Evolutionary conservation across 2,329 filamentous ascomycete species (phyloP).

Genomic region (Fusarium albidum): DNA sequence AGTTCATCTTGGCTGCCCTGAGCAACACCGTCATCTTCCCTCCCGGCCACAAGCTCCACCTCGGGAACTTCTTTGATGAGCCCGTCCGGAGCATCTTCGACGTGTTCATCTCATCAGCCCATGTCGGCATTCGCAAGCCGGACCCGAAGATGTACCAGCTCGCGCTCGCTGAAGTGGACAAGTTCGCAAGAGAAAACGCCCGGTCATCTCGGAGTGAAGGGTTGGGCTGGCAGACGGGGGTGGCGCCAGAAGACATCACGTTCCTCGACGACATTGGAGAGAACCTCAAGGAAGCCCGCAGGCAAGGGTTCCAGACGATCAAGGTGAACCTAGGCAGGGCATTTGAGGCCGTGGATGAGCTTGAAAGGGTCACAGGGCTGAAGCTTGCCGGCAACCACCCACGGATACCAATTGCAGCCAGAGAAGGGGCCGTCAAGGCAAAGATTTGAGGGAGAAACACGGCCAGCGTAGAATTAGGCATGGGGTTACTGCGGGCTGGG

Average conservation of each 20-base stretch:
- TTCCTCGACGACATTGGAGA: constrained; percentile 96
- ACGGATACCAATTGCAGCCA: constrained; percentile 55
- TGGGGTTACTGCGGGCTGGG: too few relatives aligned
- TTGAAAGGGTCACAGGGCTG: constrained; percentile 80
- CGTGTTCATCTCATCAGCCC: constrained; percentile 86
- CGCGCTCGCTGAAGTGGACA: constrained; percentile 72
- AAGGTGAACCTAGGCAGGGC: constrained; percentile 84
- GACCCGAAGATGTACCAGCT: constrained; percentile 82
- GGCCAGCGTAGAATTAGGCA: background rate
- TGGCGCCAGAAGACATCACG: constrained; percentile 74
- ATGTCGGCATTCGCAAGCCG: constrained; percentile 88
- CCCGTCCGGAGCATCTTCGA: constrained; percentile 78
- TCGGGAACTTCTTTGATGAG: constrained; percentile 57
- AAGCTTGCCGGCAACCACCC: constrained; percentile 64
- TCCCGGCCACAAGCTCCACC: constrained; percentile 71
- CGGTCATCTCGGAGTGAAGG: constrained; percentile 46
- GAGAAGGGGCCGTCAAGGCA: constrained; percentile 44
- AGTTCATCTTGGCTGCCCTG: constrained; percentile 80
- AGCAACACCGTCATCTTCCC: constrained; percentile 94
- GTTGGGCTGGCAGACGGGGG: constrained; percentile 56
- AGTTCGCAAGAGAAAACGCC: constrained; percentile 64
- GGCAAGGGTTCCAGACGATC: constrained; percentile 80
- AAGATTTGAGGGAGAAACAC: constrained; percentile 48
- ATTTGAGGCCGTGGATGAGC: constrained; percentile 80
- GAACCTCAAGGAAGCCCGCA: constrained; percentile 83